Percentiles rank a stretch among this genome's conserved stretches.
Evolutionary conservation across 148 eudicot genomes (phyloP).

Genomic region (Amaranthus palmeri): DNA sequence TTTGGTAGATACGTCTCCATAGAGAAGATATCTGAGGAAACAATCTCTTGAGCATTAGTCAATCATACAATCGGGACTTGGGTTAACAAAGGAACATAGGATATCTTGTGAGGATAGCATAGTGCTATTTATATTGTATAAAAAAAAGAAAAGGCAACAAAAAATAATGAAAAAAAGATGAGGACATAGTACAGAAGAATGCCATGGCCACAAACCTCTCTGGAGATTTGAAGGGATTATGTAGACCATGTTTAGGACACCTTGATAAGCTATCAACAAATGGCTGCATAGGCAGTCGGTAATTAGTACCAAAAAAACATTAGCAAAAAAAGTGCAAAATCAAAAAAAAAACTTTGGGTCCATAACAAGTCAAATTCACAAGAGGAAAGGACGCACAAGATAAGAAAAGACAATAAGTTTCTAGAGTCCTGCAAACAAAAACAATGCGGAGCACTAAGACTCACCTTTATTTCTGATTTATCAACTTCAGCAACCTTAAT

Average conservation of each 20-base stretch:
- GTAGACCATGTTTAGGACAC: slow-evolving; percentile 97
- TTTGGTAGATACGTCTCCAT: slow-evolving; percentile 77
- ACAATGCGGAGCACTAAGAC: background rate
- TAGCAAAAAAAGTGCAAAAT: background rate
- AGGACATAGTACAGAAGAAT: slow-evolving; percentile 1
- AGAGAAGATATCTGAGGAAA: slow-evolving; percentile 73
- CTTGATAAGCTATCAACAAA: slow-evolving; percentile 90
- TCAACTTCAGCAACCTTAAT: slow-evolving; percentile 89
- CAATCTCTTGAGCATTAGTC: background rate
- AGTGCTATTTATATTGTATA: background rate
- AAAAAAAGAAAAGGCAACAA: background rate
- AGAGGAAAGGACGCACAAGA: background rate
- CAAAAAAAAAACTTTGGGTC: background rate
- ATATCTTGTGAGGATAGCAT: background rate
- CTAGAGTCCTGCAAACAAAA: background rate
- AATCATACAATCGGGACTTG: background rate
- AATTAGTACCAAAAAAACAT: slow-evolving; percentile 11
- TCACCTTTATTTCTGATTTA: slow-evolving; percentile 68
- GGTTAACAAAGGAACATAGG: background rate
- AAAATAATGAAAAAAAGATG: background rate
- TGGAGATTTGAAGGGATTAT: slow-evolving; percentile 92
- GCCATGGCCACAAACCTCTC: slow-evolving; percentile 55
- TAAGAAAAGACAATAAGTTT: background rate
- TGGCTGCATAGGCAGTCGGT: slow-evolving; percentile 53
- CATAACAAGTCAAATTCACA: background rate